These are phyloP conservation scores for Turritis glabra DNA, from an alignment of 345 rosid genomes.

Conservation along the genomic window DNA sequence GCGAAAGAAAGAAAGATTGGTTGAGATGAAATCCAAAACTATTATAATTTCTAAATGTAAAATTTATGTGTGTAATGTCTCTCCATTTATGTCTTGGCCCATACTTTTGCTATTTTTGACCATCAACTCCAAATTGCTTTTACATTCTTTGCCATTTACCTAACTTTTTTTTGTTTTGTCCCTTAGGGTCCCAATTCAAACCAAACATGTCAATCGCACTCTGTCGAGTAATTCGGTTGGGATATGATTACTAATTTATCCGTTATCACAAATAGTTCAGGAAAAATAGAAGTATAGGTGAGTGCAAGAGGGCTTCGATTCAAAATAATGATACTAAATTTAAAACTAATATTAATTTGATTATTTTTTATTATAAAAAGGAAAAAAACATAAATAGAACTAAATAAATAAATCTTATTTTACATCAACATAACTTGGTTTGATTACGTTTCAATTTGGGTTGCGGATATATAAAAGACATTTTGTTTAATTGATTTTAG, in stretches of 20 bases:
- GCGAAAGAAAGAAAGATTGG: constrained; percentile 2
- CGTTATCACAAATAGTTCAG: not conserved
- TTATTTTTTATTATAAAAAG: not conserved
- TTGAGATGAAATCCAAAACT: not conserved
- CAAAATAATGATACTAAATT: not conserved
- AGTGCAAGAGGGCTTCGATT: not conserved
- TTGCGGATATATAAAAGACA: too few relatives aligned
- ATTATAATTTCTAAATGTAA: not conserved
- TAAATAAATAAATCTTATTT: not conserved
- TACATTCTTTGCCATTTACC: constrained; percentile 18
- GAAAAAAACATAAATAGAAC: not conserved
- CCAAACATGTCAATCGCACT: constrained; percentile 34
- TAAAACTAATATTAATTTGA: not conserved
- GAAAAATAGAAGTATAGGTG: not conserved
- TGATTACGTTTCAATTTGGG: not conserved
- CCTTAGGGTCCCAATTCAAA: constrained; percentile 19
- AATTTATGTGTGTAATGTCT: constrained; percentile 14
- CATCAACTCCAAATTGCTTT: constrained; percentile 23
- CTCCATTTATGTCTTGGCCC: constrained; percentile 27
- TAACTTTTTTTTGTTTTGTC: constrained; percentile 20
- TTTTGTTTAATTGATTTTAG: not conserved
- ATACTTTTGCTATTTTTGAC: constrained; percentile 27
- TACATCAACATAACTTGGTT: not conserved
- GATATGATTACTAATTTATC: not conserved
- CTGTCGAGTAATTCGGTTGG: constrained; percentile 26